Base-by-base conservation (phyloP, 306 rosid genomes). In the Vigna trinervia region DNA sequence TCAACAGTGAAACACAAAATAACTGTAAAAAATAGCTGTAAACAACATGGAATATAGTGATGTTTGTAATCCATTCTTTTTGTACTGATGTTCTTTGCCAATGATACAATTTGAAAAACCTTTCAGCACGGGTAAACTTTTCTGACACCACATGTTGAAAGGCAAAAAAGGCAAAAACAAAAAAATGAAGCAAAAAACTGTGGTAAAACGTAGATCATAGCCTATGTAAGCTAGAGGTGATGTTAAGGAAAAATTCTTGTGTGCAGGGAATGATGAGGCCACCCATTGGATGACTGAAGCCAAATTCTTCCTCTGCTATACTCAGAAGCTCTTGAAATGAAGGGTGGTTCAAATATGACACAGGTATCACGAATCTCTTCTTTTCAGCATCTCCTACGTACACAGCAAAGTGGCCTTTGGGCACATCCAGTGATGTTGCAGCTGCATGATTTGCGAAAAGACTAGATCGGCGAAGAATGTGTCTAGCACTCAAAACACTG, bases 311-410 rank as follows among this genome's bases (percentile, higher is more conserved):
- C 76, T 85, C 86, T 0, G 89, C 77, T 80, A 66, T 22, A 66
- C 53, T 66, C 12, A 66, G 19, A 32, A 66, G 53, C 43, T 66
- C 53, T 66, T 66, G 87, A 68, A 87, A 78, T 30, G 78, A 65
- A 64, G 89, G 87, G 17, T 84, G 71, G 19, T 66, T 82, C 69
- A 87, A 60, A 54, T 58, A 70, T 9, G 88, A 87, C 1, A 84
- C 51, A 0, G 93, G 91, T 56, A 90, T 79, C 12, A 85, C 62
- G 14, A 63, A 85, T 81, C 90, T 41, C 83, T 82, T 84, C 67
- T 54, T 85, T 72, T 50, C 50, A 17, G 73, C 61, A 32, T 87
- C 89, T 54, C 91, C 92, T 12, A 87, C 90, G 14, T 87, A 88
- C 20, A 88, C 84, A 3, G 85, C 89, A 23, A 90, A 46, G 71